phyloP scores from a whole-genome alignment of 2,329 filamentous ascomycete genomes.

The Phaeophleospora eucalypticola region DNA sequence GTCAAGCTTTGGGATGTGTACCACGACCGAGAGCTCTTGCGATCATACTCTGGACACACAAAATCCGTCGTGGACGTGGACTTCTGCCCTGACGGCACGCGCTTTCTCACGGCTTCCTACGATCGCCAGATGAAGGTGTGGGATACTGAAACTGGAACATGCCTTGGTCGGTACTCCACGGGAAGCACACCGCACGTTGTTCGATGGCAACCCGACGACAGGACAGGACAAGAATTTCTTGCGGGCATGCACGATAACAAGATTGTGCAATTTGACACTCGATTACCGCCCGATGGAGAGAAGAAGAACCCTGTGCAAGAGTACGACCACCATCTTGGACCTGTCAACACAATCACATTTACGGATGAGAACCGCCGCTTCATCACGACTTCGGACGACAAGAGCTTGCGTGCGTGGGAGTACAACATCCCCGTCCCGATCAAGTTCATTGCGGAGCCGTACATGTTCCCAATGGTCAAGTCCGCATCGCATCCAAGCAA shows the following conservation, averaged over 20 bases:
- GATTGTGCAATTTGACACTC: conserved; percentile 93
- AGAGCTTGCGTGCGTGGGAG: conserved; percentile 93
- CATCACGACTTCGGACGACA: conserved; percentile 97
- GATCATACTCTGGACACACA: conserved; percentile 85
- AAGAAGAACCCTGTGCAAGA: conserved; percentile 73
- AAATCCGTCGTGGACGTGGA: conserved; percentile 87
- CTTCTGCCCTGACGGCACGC: conserved; percentile 76
- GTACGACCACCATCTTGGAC: conserved; percentile 97
- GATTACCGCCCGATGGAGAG: conserved; percentile 51
- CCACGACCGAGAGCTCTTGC: conserved; percentile 79
- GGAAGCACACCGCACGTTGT: conserved; percentile 95
- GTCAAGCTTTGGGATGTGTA: conserved; percentile 95
- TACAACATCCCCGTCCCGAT: conserved; percentile 98
- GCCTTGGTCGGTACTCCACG: conserved; percentile 81
- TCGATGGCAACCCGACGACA: conserved; percentile 79
- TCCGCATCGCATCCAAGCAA: conserved; percentile 79
- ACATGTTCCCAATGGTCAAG: conserved; percentile 95
- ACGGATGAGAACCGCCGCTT: conserved; percentile 92
- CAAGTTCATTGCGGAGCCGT: conserved; percentile 94
- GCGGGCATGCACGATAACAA: conserved; percentile 99
- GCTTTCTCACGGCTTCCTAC: conserved; percentile 87
- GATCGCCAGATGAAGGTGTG: conserved; percentile 95
- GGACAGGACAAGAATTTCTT: conserved; percentile 81
- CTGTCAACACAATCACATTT: conserved; percentile 96
- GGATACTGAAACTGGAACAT: conserved; percentile 94